Conservation (phyloP, 495 filamentous ascomycete species). For the Penicillium dipodomyicola region DNA sequence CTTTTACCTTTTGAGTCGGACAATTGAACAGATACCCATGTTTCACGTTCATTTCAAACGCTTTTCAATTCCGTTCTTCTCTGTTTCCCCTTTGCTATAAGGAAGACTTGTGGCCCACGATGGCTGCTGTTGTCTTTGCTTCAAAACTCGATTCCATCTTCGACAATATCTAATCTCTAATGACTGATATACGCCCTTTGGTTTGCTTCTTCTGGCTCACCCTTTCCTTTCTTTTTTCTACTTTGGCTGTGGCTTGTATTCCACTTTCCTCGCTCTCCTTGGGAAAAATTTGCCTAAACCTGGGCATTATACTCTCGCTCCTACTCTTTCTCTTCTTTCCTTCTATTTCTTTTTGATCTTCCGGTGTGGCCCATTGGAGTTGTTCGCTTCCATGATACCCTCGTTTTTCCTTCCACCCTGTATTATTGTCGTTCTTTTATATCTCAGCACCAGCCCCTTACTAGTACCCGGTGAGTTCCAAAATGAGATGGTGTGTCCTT, state of each 20-base stretch:
- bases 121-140: slow-evolving; percentile 6
- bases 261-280: slow-evolving; percentile 1
- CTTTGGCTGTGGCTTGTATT: slow-evolving; percentile 8
- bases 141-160: slow-evolving; percentile 10
- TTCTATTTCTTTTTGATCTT: background rate
- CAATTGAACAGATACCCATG: background rate
- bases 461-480: background rate
- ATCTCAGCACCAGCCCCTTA: background rate
- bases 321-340: background rate
- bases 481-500: background rate
- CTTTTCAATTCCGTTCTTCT: slow-evolving; percentile 21
- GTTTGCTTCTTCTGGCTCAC: background rate
- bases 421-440: slow-evolving; percentile 15
- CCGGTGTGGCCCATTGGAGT: slow-evolving; percentile 9
- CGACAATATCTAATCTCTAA: slow-evolving; percentile 32
- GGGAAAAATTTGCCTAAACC: background rate
- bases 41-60: slow-evolving; percentile 5
- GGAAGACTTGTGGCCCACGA: background rate
- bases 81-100: slow-evolving; percentile 8
- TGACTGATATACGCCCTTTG: slow-evolving; percentile 21
- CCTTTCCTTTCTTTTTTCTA: slow-evolving; percentile 4
- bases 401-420: slow-evolving; percentile 15
- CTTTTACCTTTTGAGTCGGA: background rate
- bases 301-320: background rate
- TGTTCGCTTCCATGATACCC: slow-evolving; percentile 22